Conservation (phyloP, 495 filamentous ascomycete species). For the Daldinia grandis region DNA sequence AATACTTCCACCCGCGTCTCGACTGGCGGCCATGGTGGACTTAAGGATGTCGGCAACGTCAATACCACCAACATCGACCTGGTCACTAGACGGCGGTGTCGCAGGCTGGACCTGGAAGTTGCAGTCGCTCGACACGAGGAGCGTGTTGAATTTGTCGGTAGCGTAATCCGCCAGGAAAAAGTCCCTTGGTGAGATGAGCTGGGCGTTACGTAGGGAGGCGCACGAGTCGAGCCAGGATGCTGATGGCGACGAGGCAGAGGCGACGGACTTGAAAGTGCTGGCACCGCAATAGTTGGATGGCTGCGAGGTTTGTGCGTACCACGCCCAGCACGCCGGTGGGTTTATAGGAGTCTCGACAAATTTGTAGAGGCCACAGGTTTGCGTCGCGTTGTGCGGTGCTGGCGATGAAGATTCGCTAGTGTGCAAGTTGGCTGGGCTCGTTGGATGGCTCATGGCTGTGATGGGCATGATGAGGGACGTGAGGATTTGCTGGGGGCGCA, state of each 20-base stretch:
- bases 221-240: constrained; percentile 33
- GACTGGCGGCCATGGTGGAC: constrained; percentile 16
- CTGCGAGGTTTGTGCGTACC: constrained; percentile 17
- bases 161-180: constrained; percentile 31
- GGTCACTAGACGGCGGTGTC: constrained; percentile 33
- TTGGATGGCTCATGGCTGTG: constrained; percentile 20
- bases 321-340: constrained; percentile 29
- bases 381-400: background rate
- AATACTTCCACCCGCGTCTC: constrained; percentile 6
- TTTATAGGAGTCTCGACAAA: constrained; percentile 19
- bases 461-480: constrained; percentile 18
- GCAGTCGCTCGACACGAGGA: constrained; percentile 18
- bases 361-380: constrained; percentile 21
- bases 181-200: constrained; percentile 19
- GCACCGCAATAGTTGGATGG: constrained; percentile 33
- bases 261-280: constrained; percentile 16
- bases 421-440: constrained; percentile 2
- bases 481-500: constrained; percentile 29
- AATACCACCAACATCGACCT: constrained; percentile 27
- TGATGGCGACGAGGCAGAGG: constrained; percentile 1
- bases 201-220: constrained; percentile 6
- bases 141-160: constrained; percentile 31
- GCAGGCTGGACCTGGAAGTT: constrained; percentile 30
- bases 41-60: constrained; percentile 25
- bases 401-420: background rate